Evolutionary conservation across 179 eudicot genomes (phyloP).

Genomic region (Actinidia chinensis): DNA sequence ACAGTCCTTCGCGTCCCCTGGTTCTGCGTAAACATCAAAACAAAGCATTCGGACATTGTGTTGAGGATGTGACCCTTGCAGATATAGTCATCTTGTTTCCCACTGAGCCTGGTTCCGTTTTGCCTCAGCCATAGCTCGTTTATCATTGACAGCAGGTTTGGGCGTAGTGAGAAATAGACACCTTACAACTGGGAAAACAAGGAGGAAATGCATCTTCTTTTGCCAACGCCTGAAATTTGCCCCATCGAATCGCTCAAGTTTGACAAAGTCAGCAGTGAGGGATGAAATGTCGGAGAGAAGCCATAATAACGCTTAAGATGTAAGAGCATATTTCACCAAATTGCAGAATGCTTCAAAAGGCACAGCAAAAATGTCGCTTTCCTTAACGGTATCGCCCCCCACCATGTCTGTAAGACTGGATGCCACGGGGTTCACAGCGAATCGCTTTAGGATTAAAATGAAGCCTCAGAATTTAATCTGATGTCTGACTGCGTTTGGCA

Average conservation of each 20-base stretch:
- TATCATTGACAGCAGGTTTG: background rate
- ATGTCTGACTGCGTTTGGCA: no score
- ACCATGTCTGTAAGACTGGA: no score
- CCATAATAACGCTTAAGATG: no score
- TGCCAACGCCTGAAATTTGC: background rate
- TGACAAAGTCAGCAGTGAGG: no score
- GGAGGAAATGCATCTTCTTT: background rate
- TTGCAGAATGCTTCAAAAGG: no score
- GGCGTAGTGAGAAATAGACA: background rate
- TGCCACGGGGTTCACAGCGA: no score
- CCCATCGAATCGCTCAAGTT: background rate
- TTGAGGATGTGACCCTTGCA: background rate
- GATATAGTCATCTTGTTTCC: background rate
- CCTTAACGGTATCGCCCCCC: no score
- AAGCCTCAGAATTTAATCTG: no score
- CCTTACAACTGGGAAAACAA: background rate
- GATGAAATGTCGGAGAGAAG: no score
- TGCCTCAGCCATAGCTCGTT: background rate
- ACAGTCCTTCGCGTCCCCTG: background rate
- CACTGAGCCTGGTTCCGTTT: background rate
- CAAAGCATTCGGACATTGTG: background rate
- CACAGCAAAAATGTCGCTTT: no score
- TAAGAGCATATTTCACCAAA: no score
- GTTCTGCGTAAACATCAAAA: background rate
- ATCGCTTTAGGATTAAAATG: no score